These are phyloP conservation scores for Leccinellum albellum DNA, from an alignment of 768 basidiomycete genomes.

Conservation along the genomic window DNA sequence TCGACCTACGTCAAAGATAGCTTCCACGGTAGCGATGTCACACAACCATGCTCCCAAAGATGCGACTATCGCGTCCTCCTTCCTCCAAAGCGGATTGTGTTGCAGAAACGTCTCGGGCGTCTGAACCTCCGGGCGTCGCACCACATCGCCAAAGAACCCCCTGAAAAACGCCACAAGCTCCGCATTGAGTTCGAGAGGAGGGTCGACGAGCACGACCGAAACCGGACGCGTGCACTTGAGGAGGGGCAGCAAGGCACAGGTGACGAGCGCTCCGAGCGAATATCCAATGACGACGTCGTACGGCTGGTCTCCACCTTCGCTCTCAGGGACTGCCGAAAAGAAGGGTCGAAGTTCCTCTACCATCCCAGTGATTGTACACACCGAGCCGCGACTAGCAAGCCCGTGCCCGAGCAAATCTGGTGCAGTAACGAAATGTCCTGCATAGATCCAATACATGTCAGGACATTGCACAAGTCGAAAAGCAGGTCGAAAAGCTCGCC, in stretches of 20 bases:
- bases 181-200: conserved; percentile 4
- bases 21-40: conserved; percentile 7
- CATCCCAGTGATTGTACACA: conserved; percentile 14
- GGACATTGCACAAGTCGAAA: neutral
- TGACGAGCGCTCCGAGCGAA: conserved; percentile 21
- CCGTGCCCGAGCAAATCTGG: conserved; percentile 25
- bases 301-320: neutral
- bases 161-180: neutral
- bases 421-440: conserved; percentile 25
- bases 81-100: neutral
- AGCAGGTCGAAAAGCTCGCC: conserved; percentile 4
- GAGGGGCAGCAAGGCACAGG: conserved; percentile 10
- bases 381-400: neutral
- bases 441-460: neutral
- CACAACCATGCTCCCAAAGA: neutral
- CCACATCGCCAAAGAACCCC: accelerated
- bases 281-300: conserved; percentile 18
- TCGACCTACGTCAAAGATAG: conserved; percentile 11
- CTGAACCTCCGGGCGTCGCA: neutral
- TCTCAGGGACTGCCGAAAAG: neutral
- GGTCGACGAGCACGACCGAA: conserved; percentile 20
- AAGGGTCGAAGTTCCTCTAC: conserved; percentile 11
- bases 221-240: conserved; percentile 7
- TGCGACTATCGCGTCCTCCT: neutral
- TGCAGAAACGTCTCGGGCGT: neutral